Evolutionary conservation across 176 grass and related monocot genomes (phyloP).

Genomic region (Poa annua): DNA sequence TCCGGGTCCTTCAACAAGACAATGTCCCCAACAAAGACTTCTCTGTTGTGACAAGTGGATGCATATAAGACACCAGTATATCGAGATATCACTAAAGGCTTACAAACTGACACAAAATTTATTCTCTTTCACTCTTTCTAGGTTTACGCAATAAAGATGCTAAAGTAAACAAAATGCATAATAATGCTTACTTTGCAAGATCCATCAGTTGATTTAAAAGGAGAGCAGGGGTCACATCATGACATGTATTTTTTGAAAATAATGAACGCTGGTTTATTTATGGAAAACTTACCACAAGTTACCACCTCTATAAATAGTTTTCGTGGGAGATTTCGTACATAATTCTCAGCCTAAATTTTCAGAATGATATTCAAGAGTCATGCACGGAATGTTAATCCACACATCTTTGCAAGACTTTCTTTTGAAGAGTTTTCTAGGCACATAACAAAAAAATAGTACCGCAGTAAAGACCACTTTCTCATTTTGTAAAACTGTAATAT

Average conservation of each 20-base stretch:
- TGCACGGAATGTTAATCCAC: background rate
- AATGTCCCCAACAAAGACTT: constrained; percentile 87
- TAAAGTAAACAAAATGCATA: background rate
- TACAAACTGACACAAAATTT: background rate
- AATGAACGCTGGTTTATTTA: background rate
- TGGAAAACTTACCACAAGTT: background rate
- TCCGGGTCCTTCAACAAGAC: constrained; percentile 88
- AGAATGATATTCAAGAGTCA: background rate
- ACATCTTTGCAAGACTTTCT: background rate
- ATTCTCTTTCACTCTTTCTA: background rate
- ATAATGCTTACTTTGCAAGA: constrained; percentile 14
- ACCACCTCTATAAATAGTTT: background rate
- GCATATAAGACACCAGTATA: constrained; percentile 6
- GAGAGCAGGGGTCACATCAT: background rate
- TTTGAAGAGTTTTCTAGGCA: background rate
- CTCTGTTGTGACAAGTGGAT: constrained; percentile 53
- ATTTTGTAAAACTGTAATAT: constrained; percentile 11
- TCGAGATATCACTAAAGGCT: background rate
- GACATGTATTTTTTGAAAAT: background rate
- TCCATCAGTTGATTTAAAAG: background rate
- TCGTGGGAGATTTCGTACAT: background rate
- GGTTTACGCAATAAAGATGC: background rate
- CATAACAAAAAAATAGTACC: background rate
- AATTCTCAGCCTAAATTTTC: background rate
- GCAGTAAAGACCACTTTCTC: background rate